Conservation (phyloP, 768 basidiomycete genomes). For the Flagelloscypha sp. region DNA sequence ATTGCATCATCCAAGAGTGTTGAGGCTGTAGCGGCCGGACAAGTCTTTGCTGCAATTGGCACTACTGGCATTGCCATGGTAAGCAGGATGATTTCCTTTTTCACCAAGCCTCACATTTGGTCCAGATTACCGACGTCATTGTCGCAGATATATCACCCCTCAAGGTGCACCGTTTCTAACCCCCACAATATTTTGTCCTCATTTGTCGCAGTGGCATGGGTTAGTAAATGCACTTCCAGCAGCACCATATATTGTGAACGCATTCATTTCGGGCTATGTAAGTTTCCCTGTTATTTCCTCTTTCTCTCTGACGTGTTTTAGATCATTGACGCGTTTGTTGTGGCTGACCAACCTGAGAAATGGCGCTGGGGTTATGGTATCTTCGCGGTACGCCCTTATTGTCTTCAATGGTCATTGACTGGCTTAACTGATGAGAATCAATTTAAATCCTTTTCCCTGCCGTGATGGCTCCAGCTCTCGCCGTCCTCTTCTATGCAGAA, state of each 20-base stretch:
- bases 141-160: conserved; percentile 11
- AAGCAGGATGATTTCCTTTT: no score
- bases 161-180: no score
- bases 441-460: conserved; percentile 14
- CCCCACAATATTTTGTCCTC: no score
- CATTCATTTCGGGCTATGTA: conserved; percentile 8
- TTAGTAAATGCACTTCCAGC: conserved; percentile 7
- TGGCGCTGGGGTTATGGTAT: conserved; percentile 14
- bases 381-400: no score
- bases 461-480: conserved; percentile 9
- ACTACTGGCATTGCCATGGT: conserved; percentile 9
- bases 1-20: conserved; percentile 10
- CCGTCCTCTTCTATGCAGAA: conserved; percentile 11
- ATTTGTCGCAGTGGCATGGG: conserved; percentile 11
- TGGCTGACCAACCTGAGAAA: conserved; percentile 5
- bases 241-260: conserved; percentile 10
- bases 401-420: no score
- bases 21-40: conserved; percentile 9
- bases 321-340: no score
- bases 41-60: conserved; percentile 8
- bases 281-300: no score
- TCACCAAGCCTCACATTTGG: no score
- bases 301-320: no score
- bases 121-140: conserved; percentile 7
- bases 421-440: no score